Conservation (phyloP, 2,329 filamentous ascomycete genomes). For the Pseudomassariella vexata region DNA sequence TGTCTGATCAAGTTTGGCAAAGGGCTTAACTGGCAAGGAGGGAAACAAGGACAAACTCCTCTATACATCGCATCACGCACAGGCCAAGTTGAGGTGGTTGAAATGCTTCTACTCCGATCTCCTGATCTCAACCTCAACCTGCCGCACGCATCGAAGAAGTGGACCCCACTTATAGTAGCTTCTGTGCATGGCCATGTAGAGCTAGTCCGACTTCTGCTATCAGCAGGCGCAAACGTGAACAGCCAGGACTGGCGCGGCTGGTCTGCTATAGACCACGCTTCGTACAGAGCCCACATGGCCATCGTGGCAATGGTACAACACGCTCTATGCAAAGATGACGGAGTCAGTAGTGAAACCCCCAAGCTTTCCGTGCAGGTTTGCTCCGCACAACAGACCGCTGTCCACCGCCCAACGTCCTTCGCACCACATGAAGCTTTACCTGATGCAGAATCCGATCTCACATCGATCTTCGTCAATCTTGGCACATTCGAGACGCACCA, state of each 20-base stretch:
- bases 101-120: conserved; percentile 1
- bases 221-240: conserved; percentile 1
- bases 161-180: conserved; percentile 8
- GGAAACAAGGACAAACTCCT: conserved; percentile 1
- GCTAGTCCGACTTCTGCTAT: conserved; percentile 4
- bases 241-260: conserved; percentile 6
- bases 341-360: not conserved
- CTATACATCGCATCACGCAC: conserved; percentile 3
- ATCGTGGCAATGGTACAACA: conserved; percentile 4
- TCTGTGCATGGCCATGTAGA: conserved; percentile 6
- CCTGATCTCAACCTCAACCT: conserved; percentile 1
- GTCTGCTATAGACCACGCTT: conserved; percentile 8
- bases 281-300: conserved; percentile 8
- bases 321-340: not conserved
- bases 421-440: not conserved
- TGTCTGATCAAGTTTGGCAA: conserved; percentile 4
- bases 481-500: conserved; percentile 6
- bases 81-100: conserved; percentile 2
- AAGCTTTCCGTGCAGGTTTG: not conserved
- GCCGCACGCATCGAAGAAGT: conserved; percentile 1
- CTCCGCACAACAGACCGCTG: not conserved
- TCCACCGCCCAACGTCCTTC: not conserved
- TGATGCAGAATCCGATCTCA: not conserved
- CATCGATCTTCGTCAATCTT: conserved; percentile 6
- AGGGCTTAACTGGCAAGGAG: conserved; percentile 1